Conservation (phyloP, 306 rosid genomes). For the Sindora glabra region DNA sequence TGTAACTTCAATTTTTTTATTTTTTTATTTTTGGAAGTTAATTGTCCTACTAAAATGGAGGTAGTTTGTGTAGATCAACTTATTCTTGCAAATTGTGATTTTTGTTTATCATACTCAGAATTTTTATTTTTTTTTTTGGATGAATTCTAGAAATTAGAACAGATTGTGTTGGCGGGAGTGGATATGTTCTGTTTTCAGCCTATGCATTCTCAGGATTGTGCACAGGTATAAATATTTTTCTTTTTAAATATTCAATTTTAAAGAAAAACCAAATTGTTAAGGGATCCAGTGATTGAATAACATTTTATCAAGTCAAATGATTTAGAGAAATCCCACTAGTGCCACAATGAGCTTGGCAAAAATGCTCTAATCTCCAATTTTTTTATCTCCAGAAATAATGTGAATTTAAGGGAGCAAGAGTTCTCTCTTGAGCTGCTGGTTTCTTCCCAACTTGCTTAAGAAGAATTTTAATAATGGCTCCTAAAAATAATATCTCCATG, state of each 20-base stretch:
- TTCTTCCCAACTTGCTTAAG: too few species aligned
- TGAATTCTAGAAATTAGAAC: constrained; percentile 63
- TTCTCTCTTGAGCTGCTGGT: too few species aligned
- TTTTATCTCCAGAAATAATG: too few species aligned
- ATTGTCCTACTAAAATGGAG: not conserved
- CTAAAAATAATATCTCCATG: too few species aligned
- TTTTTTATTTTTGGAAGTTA: too few species aligned
- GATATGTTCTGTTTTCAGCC: constrained; percentile 83
- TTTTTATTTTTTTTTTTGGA: not conserved
- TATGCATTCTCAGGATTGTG: constrained; percentile 81
- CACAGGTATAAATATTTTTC: constrained; percentile 46
- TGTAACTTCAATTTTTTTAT: too few species aligned
- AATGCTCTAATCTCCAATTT: too few species aligned
- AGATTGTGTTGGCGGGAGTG: constrained; percentile 52
- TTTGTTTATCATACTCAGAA: not conserved
- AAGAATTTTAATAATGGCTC: too few species aligned
- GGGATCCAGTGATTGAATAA: not conserved
- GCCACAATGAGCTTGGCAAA: too few species aligned
- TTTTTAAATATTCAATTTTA: not conserved
- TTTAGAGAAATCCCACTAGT: too few species aligned
- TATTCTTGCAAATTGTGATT: not conserved
- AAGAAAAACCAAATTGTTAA: not conserved
- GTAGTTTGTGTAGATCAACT: not conserved
- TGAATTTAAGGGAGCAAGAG: too few species aligned
- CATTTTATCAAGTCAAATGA: not conserved